Conservation (phyloP, 768 basidiomycete species). For the Suillus fuscotomentosus region DNA sequence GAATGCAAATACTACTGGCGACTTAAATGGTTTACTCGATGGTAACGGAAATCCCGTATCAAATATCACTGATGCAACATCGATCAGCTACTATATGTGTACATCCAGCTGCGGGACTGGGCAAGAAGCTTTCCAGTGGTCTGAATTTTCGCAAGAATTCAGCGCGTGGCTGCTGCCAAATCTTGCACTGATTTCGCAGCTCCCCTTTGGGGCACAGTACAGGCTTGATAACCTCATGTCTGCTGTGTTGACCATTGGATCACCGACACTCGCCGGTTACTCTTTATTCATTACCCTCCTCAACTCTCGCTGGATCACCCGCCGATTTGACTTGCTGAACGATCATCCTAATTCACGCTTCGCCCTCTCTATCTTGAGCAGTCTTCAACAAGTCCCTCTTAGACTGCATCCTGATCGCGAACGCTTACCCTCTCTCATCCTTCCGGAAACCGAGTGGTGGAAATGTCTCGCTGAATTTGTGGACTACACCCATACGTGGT, state of each 20-base stretch:
- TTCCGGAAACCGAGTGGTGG: slow-evolving; percentile 41
- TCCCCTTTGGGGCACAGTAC: slow-evolving; percentile 45
- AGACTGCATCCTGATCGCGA: slow-evolving; percentile 18
- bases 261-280: slow-evolving; percentile 44
- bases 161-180: slow-evolving; percentile 48
- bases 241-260: slow-evolving; percentile 43
- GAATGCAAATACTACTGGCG: neutral
- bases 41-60: neutral
- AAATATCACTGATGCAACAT: neutral
- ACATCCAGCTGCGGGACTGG: slow-evolving; percentile 8
- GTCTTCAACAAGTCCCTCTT: slow-evolving; percentile 38
- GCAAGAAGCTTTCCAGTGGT: slow-evolving; percentile 20
- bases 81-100: slow-evolving; percentile 15
- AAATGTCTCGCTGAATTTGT: slow-evolving; percentile 25
- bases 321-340: slow-evolving; percentile 25
- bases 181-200: slow-evolving; percentile 46
- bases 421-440: slow-evolving; percentile 34
- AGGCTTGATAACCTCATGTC: slow-evolving; percentile 42
- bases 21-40: slow-evolving; percentile 3
- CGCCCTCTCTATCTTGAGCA: slow-evolving; percentile 31
- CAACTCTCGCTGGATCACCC: slow-evolving; percentile 42
- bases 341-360: slow-evolving; percentile 25
- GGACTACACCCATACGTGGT: slow-evolving; percentile 35
- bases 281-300: slow-evolving; percentile 43
- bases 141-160: slow-evolving; percentile 33